Evolutionary conservation across 176 grass and related monocot genomes (phyloP).

Genomic region (Ensete ventricosum): DNA sequence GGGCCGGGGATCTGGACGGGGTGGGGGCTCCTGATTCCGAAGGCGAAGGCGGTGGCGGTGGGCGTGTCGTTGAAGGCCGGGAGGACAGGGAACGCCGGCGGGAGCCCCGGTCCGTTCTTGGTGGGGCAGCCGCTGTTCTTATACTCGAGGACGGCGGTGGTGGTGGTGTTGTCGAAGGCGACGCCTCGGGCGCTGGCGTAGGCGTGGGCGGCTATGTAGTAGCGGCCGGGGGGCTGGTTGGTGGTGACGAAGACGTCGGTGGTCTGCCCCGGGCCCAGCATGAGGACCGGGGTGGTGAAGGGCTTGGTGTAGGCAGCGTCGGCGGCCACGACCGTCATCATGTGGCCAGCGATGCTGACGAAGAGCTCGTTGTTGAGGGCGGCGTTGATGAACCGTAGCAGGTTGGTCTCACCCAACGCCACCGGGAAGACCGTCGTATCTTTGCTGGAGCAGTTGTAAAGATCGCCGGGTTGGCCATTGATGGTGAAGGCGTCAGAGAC

Average conservation of each 20-base stretch:
- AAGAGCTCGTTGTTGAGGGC: conserved; percentile 14
- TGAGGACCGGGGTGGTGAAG: conserved; percentile 8
- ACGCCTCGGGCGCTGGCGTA: conserved; percentile 10
- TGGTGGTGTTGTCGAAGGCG: conserved; percentile 21
- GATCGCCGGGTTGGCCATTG: conserved; percentile 13
- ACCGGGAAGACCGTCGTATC: background rate
- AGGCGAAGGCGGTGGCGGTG: background rate
- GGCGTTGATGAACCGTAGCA: conserved; percentile 12
- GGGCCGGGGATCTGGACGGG: background rate
- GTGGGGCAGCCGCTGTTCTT: background rate
- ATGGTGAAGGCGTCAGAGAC: conserved; percentile 1
- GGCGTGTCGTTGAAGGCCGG: conserved; percentile 6
- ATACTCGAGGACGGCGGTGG: conserved; percentile 3
- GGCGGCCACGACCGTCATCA: conserved; percentile 6
- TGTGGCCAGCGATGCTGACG: conserved; percentile 9
- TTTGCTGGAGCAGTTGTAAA: conserved; percentile 5
- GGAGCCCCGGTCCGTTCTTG: background rate
- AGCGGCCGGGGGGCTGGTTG: background rate
- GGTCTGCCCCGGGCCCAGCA: conserved; percentile 5
- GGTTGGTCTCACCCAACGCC: background rate
- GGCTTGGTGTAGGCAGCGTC: conserved; percentile 6
- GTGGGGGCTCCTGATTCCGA: background rate
- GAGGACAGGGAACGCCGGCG: background rate
- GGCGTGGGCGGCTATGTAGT: conserved; percentile 6
- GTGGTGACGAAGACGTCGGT: conserved; percentile 2